Evolutionary conservation across 441 rosid species (phyloP).

Genomic region (Mallotus japonicus): DNA sequence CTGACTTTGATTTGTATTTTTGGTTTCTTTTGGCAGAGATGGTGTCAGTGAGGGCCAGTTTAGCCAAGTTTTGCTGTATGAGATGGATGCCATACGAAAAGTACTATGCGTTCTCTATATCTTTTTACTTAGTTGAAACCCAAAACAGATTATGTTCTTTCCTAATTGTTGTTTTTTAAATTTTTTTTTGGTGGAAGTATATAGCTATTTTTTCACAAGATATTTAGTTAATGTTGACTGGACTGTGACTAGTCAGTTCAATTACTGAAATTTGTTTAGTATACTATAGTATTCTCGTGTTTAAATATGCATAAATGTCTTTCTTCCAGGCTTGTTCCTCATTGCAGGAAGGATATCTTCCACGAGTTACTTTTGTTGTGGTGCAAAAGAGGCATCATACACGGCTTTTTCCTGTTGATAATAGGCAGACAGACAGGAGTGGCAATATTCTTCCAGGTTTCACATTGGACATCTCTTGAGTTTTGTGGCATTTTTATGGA

Average conservation of each 20-base stretch:
- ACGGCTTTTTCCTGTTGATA: slow-evolving; percentile 58
- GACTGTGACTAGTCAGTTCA: not conserved
- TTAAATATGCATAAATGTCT: not conserved
- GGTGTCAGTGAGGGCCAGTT: slow-evolving; percentile 91
- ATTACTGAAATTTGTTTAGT: not conserved
- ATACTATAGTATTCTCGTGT: not conserved
- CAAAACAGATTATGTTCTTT: not conserved
- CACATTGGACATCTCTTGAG: not conserved
- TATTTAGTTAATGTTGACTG: not conserved
- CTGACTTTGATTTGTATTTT: not conserved
- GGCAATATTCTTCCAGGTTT: slow-evolving; percentile 79
- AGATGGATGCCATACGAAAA: slow-evolving; percentile 59
- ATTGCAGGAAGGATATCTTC: slow-evolving; percentile 52
- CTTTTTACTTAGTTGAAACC: no score
- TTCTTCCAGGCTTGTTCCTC: slow-evolving; percentile 64
- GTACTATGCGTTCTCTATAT: slow-evolving; percentile 24
- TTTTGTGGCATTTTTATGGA: not conserved
- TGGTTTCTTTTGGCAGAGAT: slow-evolving; percentile 45
- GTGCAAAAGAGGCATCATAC: slow-evolving; percentile 91
- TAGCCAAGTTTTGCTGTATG: slow-evolving; percentile 56
- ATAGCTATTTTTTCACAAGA: no score
- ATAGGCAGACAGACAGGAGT: slow-evolving; percentile 43
- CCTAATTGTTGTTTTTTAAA: no score
- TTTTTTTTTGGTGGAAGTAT: no score
- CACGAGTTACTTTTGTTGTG: slow-evolving; percentile 71